phyloP scores from a whole-genome alignment of 1,284 basidiomycete genomes.

The Sanguinoderma infundibulare region DNA sequence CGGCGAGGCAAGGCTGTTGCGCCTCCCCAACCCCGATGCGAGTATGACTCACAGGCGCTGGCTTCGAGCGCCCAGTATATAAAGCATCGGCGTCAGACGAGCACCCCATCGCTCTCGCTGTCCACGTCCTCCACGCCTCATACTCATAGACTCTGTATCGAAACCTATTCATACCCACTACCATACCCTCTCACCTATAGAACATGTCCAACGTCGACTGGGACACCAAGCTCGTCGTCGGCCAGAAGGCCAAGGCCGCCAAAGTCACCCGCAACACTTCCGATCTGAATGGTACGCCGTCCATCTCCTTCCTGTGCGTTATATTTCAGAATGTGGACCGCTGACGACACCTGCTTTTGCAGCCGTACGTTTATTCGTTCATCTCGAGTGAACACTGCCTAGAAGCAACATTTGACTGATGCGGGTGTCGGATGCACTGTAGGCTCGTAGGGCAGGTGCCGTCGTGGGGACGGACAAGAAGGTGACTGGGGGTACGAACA shows the following conservation, averaged over 20 bases:
- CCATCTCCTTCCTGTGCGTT: conserved; percentile 1
- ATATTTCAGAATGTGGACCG: conserved; percentile 1
- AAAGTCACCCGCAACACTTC: conserved; percentile 73
- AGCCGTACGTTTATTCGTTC: conserved; percentile 50
- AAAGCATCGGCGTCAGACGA: conserved; percentile 22
- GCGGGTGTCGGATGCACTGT: conserved; percentile 5
- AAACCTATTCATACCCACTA: not conserved
- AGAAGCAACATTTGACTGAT: conserved; percentile 2
- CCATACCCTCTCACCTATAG: conserved; percentile 12
- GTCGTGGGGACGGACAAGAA: conserved; percentile 84
- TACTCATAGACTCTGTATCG: not conserved
- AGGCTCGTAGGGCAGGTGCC: conserved; percentile 75
- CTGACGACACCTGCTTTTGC: conserved; percentile 17
- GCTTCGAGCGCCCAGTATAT: conserved; percentile 21
- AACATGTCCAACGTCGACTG: conserved; percentile 54
- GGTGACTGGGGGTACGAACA: conserved; percentile 66
- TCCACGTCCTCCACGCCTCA: conserved; percentile 6
- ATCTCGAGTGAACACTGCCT: not conserved
- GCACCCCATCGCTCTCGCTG: conserved; percentile 10
- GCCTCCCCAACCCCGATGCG: conserved; percentile 2
- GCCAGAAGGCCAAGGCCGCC: conserved; percentile 68
- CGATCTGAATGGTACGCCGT: conserved; percentile 71
- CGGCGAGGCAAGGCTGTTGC: conserved; percentile 22
- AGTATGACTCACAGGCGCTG: conserved; percentile 27
- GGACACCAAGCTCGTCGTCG: conserved; percentile 81